A percentile compares a stretch with the other conserved stretches of the same genome.
Evolutionary conservation across 805 yeast genomes (phyloP).

Genomic region (Clavispora santaluciae): DNA sequence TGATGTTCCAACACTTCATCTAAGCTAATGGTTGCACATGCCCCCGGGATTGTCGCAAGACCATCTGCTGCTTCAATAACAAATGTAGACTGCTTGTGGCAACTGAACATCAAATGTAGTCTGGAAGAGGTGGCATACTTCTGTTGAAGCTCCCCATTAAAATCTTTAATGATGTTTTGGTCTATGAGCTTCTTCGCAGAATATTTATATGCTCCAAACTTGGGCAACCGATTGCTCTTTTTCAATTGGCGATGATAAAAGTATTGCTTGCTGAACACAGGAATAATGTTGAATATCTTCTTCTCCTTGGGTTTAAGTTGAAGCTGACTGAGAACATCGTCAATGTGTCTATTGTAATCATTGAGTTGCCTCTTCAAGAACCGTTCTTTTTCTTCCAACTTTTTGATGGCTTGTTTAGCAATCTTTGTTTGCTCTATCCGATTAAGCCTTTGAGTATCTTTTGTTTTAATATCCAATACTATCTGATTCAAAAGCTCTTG

Average conservation of each 20-base stretch:
- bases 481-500: conserved; percentile 79
- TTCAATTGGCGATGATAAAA: conserved; percentile 69
- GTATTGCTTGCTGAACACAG: conserved; percentile 66
- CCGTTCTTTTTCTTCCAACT: conserved; percentile 41
- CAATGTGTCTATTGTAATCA: conserved; percentile 47
- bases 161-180: conserved; percentile 57
- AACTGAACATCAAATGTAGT: conserved; percentile 68
- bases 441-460: conserved; percentile 39
- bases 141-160: conserved; percentile 46
- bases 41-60: conserved; percentile 58
- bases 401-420: conserved; percentile 39
- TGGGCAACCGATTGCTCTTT: conserved; percentile 61
- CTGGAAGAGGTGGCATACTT: conserved; percentile 51
- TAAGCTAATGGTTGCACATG: conserved; percentile 53
- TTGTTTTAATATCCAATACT: conserved; percentile 67
- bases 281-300: conserved; percentile 44
- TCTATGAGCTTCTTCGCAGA: conserved; percentile 72
- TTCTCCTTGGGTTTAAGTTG: conserved; percentile 44
- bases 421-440: conserved; percentile 38
- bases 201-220: conserved; percentile 74
- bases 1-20: conserved; percentile 71
- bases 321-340: conserved; percentile 36
- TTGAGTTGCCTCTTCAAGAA: conserved; percentile 40
- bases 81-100: conserved; percentile 69
- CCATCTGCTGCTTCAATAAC: conserved; percentile 73